These are phyloP conservation scores for Colletotrichum filicis DNA, from an alignment of 2,329 filamentous ascomycete genomes.

Conservation along the genomic window DNA sequence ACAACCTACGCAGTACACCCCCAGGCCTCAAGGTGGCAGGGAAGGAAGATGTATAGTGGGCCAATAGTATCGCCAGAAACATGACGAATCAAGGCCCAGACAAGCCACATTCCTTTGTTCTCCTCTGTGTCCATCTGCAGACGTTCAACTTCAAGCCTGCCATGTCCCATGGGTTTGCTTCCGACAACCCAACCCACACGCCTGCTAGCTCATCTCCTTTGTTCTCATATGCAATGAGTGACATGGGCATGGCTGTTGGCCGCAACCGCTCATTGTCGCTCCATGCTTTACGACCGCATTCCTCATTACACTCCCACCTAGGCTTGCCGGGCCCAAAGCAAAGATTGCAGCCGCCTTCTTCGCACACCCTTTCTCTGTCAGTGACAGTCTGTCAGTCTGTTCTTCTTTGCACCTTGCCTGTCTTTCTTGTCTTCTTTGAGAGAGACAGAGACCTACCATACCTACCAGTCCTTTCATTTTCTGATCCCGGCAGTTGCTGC, in stretches of 20 bases:
- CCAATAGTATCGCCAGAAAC: slow-evolving; percentile 20
- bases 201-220: slow-evolving; percentile 27
- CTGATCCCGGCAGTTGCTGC: slow-evolving; percentile 32
- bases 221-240: slow-evolving; percentile 28
- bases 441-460: background rate
- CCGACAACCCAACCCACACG: slow-evolving; percentile 23
- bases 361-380: slow-evolving; percentile 18
- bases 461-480: slow-evolving; percentile 32
- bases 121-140: slow-evolving; percentile 20
- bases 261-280: slow-evolving; percentile 34
- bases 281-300: slow-evolving; percentile 28
- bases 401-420: slow-evolving; percentile 18
- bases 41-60: background rate
- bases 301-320: background rate
- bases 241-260: slow-evolving; percentile 28
- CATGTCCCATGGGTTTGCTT: slow-evolving; percentile 18
- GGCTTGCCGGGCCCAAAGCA: background rate
- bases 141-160: slow-evolving; percentile 7
- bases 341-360: background rate
- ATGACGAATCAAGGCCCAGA: slow-evolving; percentile 31
- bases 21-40: background rate
- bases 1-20: background rate
- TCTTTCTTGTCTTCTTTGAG: slow-evolving; percentile 27
- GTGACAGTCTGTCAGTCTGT: slow-evolving; percentile 9
- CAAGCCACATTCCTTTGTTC: slow-evolving; percentile 33